Percentiles rank a stretch among this genome's conserved stretches.
Evolutionary conservation across 306 rosid species (phyloP).

Genomic region (Dalbergia cultrata): DNA sequence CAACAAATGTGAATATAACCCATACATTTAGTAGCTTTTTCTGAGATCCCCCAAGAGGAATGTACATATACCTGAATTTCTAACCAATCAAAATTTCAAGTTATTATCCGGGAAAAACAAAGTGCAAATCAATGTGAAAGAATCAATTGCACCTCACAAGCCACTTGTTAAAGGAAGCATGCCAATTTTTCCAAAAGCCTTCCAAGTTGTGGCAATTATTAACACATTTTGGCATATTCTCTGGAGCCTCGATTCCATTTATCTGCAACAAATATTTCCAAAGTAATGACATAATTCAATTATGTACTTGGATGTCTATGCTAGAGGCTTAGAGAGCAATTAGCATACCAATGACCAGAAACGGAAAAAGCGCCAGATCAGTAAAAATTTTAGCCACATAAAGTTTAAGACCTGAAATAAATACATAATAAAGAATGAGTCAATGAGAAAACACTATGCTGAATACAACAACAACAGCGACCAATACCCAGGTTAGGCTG

Average conservation of each 20-base stretch:
- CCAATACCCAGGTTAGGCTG: conserved; percentile 25
- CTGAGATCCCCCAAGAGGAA: conserved; percentile 89
- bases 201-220: conserved; percentile 91
- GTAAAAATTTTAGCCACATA: conserved; percentile 93
- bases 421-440: conserved; percentile 30
- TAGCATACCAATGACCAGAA: conserved; percentile 90
- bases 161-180: conserved; percentile 98
- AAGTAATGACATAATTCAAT: conserved; percentile 39
- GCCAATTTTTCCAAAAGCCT: conserved; percentile 98
- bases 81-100: conserved; percentile 31
- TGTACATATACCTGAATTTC: conserved; percentile 84
- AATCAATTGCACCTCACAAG: conserved; percentile 81
- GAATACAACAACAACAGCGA: conserved; percentile 16
- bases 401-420: conserved; percentile 84
- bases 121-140: conserved; percentile 33
- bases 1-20: conserved; percentile 94
- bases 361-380: conserved; percentile 96
- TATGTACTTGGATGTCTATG: background rate
- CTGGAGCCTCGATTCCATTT: conserved; percentile 88
- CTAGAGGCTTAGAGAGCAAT: conserved; percentile 41
- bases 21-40: conserved; percentile 84
- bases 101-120: conserved; percentile 31
- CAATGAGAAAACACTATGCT: conserved; percentile 5
- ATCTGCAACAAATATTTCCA: conserved; percentile 58
- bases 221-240: conserved; percentile 96